A percentile compares a stretch with the other conserved stretches of the same genome.
phyloP scores from a whole-genome alignment of 805 yeast species.

The Wickerhamomyces pijperi region DNA sequence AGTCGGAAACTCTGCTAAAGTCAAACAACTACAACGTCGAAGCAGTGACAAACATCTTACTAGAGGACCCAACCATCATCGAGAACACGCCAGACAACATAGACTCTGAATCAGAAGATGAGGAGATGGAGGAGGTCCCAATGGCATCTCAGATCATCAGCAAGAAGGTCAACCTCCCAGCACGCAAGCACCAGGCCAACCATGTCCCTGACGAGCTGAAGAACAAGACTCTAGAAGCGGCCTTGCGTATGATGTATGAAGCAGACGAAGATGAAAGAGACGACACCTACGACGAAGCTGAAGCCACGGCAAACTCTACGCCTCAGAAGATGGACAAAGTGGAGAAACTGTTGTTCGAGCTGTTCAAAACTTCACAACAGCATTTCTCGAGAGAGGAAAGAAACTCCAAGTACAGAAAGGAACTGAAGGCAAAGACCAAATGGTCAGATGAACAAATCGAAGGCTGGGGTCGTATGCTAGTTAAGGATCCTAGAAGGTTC shows the following conservation, averaged over 20 bases:
- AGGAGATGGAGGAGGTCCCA: slow-evolving; percentile 6
- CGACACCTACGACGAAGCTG: slow-evolving; percentile 57
- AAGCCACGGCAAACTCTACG: slow-evolving; percentile 15
- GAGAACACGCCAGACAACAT: neutral
- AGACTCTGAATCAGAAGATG: neutral
- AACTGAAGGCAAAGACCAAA: slow-evolving; percentile 37
- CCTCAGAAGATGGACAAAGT: slow-evolving; percentile 21
- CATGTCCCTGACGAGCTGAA: slow-evolving; percentile 36
- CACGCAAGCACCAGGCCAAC: slow-evolving; percentile 2
- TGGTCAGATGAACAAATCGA: slow-evolving; percentile 91
- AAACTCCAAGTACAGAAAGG: slow-evolving; percentile 37
- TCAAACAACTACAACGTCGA: slow-evolving; percentile 43
- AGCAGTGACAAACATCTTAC: slow-evolving; percentile 39
- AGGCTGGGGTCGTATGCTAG: slow-evolving; percentile 81
- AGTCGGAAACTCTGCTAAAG: slow-evolving; percentile 37
- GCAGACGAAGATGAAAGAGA: slow-evolving; percentile 82
- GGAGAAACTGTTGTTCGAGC: slow-evolving; percentile 47
- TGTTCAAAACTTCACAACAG: slow-evolving; percentile 38
- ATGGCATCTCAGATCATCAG: slow-evolving; percentile 8
- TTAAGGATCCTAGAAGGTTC: slow-evolving; percentile 51
- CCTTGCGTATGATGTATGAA: slow-evolving; percentile 53
- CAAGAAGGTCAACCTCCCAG: slow-evolving; percentile 9
- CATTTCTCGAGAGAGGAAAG: slow-evolving; percentile 40
- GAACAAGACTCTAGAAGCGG: slow-evolving; percentile 47
- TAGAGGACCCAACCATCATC: slow-evolving; percentile 44